Evolutionary conservation across 352 stramenopile genomes (phyloP).

Genomic region (Pythium sp.): DNA sequence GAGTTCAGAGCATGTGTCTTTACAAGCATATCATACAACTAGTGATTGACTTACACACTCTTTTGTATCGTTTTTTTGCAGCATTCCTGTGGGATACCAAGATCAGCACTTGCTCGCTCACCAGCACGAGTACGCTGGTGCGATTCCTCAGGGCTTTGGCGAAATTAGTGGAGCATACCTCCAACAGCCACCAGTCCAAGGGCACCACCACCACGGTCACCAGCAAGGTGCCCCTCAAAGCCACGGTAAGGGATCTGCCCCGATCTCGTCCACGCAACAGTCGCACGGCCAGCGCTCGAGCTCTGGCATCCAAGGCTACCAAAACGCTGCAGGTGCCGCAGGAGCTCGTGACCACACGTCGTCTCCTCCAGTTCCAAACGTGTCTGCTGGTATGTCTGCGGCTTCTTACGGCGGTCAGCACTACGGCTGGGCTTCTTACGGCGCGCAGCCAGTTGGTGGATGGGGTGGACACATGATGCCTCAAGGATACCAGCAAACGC

Average conservation of each 20-base stretch:
- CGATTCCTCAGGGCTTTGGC: slow-evolving; percentile 76
- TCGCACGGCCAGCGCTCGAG: slow-evolving; percentile 55
- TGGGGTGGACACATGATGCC: slow-evolving; percentile 80
- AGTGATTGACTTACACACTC: neutral
- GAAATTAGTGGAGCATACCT: slow-evolving; percentile 80
- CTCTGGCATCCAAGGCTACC: slow-evolving; percentile 53
- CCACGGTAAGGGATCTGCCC: slow-evolving; percentile 60
- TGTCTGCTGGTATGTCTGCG: slow-evolving; percentile 48
- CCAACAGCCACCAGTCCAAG: slow-evolving; percentile 54
- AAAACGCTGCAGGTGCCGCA: slow-evolving; percentile 27
- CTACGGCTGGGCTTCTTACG: slow-evolving; percentile 82
- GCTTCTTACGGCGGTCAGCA: slow-evolving; percentile 66
- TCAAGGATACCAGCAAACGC: slow-evolving; percentile 77
- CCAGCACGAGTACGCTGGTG: slow-evolving; percentile 77
- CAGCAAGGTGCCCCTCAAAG: slow-evolving; percentile 54
- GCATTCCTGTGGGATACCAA: slow-evolving; percentile 76
- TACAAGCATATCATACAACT: neutral
- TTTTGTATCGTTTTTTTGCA: slow-evolving; percentile 13
- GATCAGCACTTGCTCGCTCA: slow-evolving; percentile 80
- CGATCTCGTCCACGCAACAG: slow-evolving; percentile 41
- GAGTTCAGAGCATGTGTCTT: neutral
- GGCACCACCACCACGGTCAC: slow-evolving; percentile 55
- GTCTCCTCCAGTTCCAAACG: slow-evolving; percentile 69
- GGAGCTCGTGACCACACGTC: slow-evolving; percentile 57
- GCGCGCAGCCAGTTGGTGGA: slow-evolving; percentile 64